phyloP scores from a whole-genome alignment of 257 asterid species.

The Nicotiana otophora region DNA sequence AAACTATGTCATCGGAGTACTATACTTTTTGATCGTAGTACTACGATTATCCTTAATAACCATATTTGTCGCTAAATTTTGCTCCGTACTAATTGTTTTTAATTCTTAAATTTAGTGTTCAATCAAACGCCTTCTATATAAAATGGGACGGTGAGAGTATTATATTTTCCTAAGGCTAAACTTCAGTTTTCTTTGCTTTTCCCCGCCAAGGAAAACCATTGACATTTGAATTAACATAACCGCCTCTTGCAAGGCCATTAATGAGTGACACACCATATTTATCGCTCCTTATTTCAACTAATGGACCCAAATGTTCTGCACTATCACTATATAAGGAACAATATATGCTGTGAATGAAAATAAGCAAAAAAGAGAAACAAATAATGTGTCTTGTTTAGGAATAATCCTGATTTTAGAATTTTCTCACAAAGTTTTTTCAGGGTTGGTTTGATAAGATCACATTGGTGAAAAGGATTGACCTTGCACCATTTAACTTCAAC shows the following conservation, averaged over 20 bases:
- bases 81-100: no score
- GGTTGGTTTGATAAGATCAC: background rate
- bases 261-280: background rate
- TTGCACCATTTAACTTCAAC: background rate
- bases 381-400: background rate
- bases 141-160: no score
- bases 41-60: no score
- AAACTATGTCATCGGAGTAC: no score
- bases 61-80: no score
- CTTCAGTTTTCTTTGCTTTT: no score
- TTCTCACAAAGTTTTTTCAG: background rate
- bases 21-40: no score
- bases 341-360: background rate
- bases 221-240: no score
- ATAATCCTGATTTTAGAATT: background rate
- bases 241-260: background rate
- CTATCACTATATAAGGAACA: background rate
- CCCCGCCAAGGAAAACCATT: no score
- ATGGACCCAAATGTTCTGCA: background rate
- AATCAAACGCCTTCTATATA: no score
- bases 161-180: no score
- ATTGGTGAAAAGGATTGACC: constrained; percentile 3
- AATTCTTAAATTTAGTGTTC: no score
- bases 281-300: background rate
- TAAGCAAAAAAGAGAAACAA: background rate